These are phyloP conservation scores for Eremothecium gossypii DNA, from an alignment of 1,139 yeast genomes.

Conservation along the genomic window DNA sequence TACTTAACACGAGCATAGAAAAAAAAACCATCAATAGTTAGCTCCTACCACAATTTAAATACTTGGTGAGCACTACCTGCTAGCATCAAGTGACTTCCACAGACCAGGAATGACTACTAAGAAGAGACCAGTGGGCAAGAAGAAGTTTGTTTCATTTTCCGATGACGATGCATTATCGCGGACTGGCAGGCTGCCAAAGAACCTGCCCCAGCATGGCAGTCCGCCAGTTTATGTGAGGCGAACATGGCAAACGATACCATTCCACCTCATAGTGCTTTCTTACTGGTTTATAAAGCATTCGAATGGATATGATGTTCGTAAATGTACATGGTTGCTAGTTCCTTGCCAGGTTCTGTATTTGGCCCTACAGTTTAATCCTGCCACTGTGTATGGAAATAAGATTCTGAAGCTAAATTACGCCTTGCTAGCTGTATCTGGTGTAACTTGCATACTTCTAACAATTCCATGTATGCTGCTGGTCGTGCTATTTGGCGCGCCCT, in stretches of 20 bases:
- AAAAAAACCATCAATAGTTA: not conserved
- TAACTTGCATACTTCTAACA: conserved; percentile 36
- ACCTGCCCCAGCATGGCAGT: conserved; percentile 22
- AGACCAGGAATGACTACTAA: conserved; percentile 16
- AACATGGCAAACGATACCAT: conserved; percentile 36
- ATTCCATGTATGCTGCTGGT: conserved; percentile 44
- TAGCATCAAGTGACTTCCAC: not conserved
- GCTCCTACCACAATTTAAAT: not conserved
- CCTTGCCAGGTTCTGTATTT: conserved; percentile 26
- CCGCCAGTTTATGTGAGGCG: conserved; percentile 29
- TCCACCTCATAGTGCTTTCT: conserved; percentile 39
- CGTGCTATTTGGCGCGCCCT: conserved; percentile 82
- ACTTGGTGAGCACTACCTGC: not conserved
- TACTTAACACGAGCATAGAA: no score
- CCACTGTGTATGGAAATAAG: conserved; percentile 29
- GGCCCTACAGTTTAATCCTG: conserved; percentile 23
- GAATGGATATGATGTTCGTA: conserved; percentile 29
- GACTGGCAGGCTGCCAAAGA: conserved; percentile 11
- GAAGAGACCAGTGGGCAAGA: conserved; percentile 24
- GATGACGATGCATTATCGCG: conserved; percentile 28
- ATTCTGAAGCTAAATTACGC: conserved; percentile 30
- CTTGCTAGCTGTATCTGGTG: conserved; percentile 34
- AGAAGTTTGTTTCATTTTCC: conserved; percentile 32
- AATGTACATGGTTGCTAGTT: conserved; percentile 18
- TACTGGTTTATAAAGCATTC: conserved; percentile 33